Base-by-base conservation (phyloP, 768 basidiomycete species). In the Suillus spraguei region DNA sequence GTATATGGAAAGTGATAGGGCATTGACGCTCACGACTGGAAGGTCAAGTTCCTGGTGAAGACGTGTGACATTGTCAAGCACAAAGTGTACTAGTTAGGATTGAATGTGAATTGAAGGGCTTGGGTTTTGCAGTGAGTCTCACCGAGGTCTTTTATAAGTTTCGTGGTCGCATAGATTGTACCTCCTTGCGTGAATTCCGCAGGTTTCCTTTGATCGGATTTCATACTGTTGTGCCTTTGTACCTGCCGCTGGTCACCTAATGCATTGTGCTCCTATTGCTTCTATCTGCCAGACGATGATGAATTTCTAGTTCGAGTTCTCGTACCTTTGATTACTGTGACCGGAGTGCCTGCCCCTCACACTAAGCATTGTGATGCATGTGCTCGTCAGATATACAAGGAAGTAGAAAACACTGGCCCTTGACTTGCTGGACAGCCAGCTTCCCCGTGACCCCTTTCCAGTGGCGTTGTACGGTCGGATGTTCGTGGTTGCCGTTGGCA, bases 11-110 rank as follows among this genome's bases (percentile, higher is more conserved):
- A 2, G 36, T 2, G 22, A 24, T 11, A 39, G 24, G 0, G 24
- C 55, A 39, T 28, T 17, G 22, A 28, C 16, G 28, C 55, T 56
- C 16, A 28, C 55, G 38, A 17, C 55, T 58, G 24, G 5, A 58
- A 39, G 38, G 36, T 38, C 54, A 55, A 36, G 38, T 58, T 24
- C 17, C 55, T 58, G 55, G 24, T 17, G 38, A 28, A 58, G 24
- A 24, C 0, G 24, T 28, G 22, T 5, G 38, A 6, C 55, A 39
- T 58, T 24, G 38, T 52, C 10, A 10, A 11, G 32, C 9, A 10
- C 8, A 11, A 11, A 52, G 50, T 50, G 22, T 47, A 44, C 20
- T 44, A 5, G 49, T 33, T 20, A 20, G 33, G 32, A 33, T 49
- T 6, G 28, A 20, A 11, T 20, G 5, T 52, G 9, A 3, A 17